These are phyloP conservation scores for Entomortierella lignicola DNA, from an alignment of 192 early-diverging fungal species.

Conservation along the genomic window DNA sequence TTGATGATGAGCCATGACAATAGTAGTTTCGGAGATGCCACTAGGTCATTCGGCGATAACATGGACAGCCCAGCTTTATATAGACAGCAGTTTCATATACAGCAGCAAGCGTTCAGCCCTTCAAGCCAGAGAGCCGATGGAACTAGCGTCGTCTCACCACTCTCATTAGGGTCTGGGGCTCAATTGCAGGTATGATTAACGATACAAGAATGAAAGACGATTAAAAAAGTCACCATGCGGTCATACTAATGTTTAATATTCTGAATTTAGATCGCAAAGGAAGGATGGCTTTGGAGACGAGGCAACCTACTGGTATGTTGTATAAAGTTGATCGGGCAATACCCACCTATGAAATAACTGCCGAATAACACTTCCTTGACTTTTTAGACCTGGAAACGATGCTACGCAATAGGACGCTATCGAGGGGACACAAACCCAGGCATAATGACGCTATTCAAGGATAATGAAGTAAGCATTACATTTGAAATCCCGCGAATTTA, in stretches of 20 bases:
- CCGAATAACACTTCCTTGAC: background rate
- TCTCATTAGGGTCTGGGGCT: slow-evolving; percentile 1
- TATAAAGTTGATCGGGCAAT: too few relatives aligned
- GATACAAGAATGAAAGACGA: too few relatives aligned
- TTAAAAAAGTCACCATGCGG: background rate
- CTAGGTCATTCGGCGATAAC: slow-evolving; percentile 15
- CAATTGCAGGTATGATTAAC: slow-evolving; percentile 17
- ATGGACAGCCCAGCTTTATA: background rate
- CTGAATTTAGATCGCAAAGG: slow-evolving; percentile 55
- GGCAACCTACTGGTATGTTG: slow-evolving; percentile 57
- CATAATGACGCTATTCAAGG: slow-evolving; percentile 60
- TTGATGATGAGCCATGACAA: slow-evolving; percentile 24
- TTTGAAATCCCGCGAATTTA: background rate
- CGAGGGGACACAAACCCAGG: slow-evolving; percentile 61
- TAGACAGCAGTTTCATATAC: slow-evolving; percentile 1
- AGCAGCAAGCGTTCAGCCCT: slow-evolving; percentile 25
- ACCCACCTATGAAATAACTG: too few relatives aligned
- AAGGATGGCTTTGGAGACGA: slow-evolving; percentile 64
- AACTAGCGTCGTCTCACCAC: background rate
- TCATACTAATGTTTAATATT: background rate
- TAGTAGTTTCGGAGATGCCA: slow-evolving; percentile 1
- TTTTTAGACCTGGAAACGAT: slow-evolving; percentile 60
- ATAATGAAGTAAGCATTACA: slow-evolving; percentile 59
- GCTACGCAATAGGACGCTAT: slow-evolving; percentile 62
- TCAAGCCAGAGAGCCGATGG: slow-evolving; percentile 17